Conservation (phyloP, 805 yeast species). For the Lipomyces chichibuensis region DNA sequence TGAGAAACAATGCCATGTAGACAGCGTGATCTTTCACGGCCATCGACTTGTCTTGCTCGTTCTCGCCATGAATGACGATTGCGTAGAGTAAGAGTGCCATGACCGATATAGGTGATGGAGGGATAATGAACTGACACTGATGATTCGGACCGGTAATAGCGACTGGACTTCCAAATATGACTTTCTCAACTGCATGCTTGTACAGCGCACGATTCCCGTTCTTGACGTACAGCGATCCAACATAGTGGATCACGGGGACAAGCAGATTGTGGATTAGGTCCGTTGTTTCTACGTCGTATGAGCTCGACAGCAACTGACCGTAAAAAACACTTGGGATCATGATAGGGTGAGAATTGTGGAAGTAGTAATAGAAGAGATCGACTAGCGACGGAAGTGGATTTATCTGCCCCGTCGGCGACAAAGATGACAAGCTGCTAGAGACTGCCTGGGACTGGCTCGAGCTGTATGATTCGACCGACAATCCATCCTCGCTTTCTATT, state of each 20-base stretch:
- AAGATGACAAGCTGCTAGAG: not conserved
- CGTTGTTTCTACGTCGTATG: conserved; percentile 11
- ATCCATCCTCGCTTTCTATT: not conserved
- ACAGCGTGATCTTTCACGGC: conserved; percentile 13
- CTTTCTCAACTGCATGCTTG: conserved; percentile 14
- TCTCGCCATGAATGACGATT: conserved; percentile 23
- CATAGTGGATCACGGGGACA: conserved; percentile 17
- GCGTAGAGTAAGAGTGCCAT: conserved; percentile 20
- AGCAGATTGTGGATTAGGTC: conserved; percentile 10
- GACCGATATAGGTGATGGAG: conserved; percentile 25
- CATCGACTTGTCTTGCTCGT: conserved; percentile 14
- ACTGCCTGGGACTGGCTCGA: not conserved
- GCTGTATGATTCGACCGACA: not conserved
- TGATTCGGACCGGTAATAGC: not conserved
- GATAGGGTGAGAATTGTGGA: conserved; percentile 27
- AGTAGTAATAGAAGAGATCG: conserved; percentile 20
- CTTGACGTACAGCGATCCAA: conserved; percentile 18
- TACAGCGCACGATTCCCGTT: conserved; percentile 17
- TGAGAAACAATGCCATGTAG: conserved; percentile 20
- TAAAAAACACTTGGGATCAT: conserved; percentile 21
- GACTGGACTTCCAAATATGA: conserved; percentile 7
- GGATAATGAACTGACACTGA: not conserved
- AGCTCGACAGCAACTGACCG: conserved; percentile 5
- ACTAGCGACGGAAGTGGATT: conserved; percentile 11
- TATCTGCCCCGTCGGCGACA: not conserved